Base-by-base conservation (phyloP, 2,329 filamentous ascomycete species). In the Cytospora chrysosperma region DNA sequence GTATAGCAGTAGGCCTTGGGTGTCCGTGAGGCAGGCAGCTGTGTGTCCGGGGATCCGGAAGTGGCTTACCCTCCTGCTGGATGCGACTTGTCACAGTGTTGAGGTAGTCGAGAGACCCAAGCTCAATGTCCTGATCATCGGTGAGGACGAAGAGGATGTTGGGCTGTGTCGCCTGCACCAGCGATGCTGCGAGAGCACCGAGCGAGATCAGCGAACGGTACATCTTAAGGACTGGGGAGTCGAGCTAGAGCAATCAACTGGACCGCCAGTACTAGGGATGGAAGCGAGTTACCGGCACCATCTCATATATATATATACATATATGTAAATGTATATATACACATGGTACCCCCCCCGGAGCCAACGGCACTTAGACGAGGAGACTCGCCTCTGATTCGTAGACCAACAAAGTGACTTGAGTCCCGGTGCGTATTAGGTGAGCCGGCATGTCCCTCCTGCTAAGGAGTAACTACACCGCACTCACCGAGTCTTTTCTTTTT, bases 101-200 rank as follows among this genome's bases (percentile, higher is more conserved):
- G 2, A 65, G 57, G 32, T 63, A 63, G 21, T 63, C 30, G 19
- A 65, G 47, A 4, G 64, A 65, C 2, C 64, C 64, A 34, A 65
- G 56, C 64, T 65, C 64, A 27, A 65, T 63, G 37, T 65, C 64
- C 49, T 65, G 64, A 50, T 65, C 64, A 17, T 65, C 64, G 7
- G 64, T 65, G 19, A 65, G 43, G 28, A 65, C 61, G 28, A 65
- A 65, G 28, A 65, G 57, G 27, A 64, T 63, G 26, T 65, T 65
- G 17, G 61, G 64, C 64, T 65, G 64, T n/a, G 62, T 57, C 37
- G 61, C 64, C 37, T 52, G 64, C 53, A 57, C 64, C 12, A 63
- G 24, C 12, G 64, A 65, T 17, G 50, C 47, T 9, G 64, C 57
- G 17, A 65, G 58, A 53, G 54, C 64, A 37, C 61, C 64, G 10